Percentiles rank a stretch among this genome's conserved stretches.
Conservation (phyloP, 2,329 filamentous ascomycete species). For the Daldinia sp. region DNA sequence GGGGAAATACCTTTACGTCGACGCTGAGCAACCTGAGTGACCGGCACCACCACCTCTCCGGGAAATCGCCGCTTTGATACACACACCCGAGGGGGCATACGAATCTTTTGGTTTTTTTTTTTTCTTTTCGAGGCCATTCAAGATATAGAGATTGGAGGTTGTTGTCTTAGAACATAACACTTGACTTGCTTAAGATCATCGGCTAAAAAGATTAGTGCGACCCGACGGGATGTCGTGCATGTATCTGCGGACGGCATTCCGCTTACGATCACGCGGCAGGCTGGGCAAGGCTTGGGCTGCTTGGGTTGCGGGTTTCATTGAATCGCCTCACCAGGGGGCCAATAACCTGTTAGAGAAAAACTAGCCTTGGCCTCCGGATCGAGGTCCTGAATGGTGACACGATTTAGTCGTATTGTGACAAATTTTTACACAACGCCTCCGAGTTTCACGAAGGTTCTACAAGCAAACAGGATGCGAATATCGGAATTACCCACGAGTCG, state of each 20-base stretch:
- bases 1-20: neutral
- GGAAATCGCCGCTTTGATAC: neutral
- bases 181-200: neutral
- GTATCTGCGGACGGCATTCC: neutral
- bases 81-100: neutral
- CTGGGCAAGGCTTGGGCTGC: constrained; percentile 1
- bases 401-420: neutral
- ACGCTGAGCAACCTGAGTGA: neutral
- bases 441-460: neutral
- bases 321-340: neutral
- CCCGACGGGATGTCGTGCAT: constrained; percentile 1
- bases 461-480: neutral
- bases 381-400: neutral
- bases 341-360: neutral
- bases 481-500: neutral
- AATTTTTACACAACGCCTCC: neutral
- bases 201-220: constrained; percentile 2
- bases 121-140: neutral
- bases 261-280: neutral
- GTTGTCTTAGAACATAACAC: neutral
- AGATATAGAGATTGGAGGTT: neutral
- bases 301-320: neutral
- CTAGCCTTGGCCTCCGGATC: neutral
- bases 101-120: too few species aligned
- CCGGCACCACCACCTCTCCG: neutral